Evolutionary conservation across 1,284 basidiomycete genomes (phyloP).

Genomic region (Sparassis latifolia): DNA sequence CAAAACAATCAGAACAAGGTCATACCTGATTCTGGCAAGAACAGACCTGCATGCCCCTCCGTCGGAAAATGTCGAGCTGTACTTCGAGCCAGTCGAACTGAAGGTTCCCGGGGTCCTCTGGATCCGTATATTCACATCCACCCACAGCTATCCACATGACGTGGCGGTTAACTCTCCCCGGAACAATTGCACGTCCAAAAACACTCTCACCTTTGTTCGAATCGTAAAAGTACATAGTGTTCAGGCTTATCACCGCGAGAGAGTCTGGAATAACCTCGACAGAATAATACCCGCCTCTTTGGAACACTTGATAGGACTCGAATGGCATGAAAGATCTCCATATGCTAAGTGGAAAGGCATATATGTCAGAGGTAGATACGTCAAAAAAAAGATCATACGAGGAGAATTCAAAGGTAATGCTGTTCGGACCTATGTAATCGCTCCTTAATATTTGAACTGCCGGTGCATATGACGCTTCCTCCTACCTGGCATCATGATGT

Average conservation of each 20-base stretch:
- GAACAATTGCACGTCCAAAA: not conserved
- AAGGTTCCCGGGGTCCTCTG: slow-evolving; percentile 74
- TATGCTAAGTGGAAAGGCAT: slow-evolving; percentile 41
- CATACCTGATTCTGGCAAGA: slow-evolving; percentile 3
- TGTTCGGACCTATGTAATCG: slow-evolving; percentile 59
- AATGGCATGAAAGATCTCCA: slow-evolving; percentile 85
- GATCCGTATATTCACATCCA: slow-evolving; percentile 57
- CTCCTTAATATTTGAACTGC: slow-evolving; percentile 1
- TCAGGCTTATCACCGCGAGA: slow-evolving; percentile 80
- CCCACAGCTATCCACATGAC: slow-evolving; percentile 40
- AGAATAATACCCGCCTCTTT: slow-evolving; percentile 81
- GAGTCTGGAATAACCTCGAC: slow-evolving; percentile 75
- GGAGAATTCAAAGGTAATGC: slow-evolving; percentile 70
- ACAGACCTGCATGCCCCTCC: slow-evolving; percentile 71
- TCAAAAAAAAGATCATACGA: slow-evolving; percentile 40
- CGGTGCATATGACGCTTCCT: slow-evolving; percentile 1
- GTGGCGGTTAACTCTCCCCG: slow-evolving; percentile 2
- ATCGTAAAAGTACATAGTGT: slow-evolving; percentile 92
- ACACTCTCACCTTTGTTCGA: slow-evolving; percentile 71
- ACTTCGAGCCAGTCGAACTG: slow-evolving; percentile 90
- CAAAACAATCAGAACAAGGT: not conserved
- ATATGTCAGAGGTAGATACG: slow-evolving; percentile 7
- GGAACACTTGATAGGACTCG: slow-evolving; percentile 74
- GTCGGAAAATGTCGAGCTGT: slow-evolving; percentile 68
- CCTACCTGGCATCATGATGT: slow-evolving; percentile 60